phyloP scores from a whole-genome alignment of 2,329 filamentous ascomycete species.

The Thelonectria olida region DNA sequence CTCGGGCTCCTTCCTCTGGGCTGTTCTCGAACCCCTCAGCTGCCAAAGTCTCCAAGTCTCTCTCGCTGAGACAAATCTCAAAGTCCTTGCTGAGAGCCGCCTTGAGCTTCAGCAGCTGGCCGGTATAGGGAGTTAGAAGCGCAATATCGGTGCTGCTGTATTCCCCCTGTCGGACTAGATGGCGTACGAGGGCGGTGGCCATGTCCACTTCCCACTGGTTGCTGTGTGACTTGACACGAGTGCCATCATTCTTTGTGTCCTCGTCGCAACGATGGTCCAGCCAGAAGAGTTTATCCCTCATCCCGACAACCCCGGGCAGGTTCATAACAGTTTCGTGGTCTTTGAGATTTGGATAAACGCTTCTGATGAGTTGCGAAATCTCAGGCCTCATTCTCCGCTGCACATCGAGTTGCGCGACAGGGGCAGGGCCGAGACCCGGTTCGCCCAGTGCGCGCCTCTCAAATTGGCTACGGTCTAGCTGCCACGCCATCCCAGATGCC shows the following conservation, averaged over 20 bases:
- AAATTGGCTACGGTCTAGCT: too few relatives aligned
- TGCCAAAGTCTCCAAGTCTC: slow-evolving; percentile 64
- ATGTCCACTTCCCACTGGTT: slow-evolving; percentile 73
- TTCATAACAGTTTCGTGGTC: slow-evolving; percentile 54
- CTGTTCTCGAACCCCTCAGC: slow-evolving; percentile 44
- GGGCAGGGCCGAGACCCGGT: too few relatives aligned
- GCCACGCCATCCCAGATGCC: slow-evolving; percentile 17
- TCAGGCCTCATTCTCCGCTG: slow-evolving; percentile 74
- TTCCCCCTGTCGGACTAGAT: slow-evolving; percentile 71
- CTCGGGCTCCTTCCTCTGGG: slow-evolving; percentile 35
- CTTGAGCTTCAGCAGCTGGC: slow-evolving; percentile 64
- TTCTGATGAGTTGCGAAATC: slow-evolving; percentile 66
- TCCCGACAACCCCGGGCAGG: slow-evolving; percentile 61
- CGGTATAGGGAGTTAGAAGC: slow-evolving; percentile 73
- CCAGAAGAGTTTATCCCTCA: slow-evolving; percentile 67
- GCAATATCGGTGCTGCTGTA: slow-evolving; percentile 72
- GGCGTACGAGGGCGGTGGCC: slow-evolving; percentile 68
- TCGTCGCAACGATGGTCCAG: slow-evolving; percentile 65
- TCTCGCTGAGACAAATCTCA: slow-evolving; percentile 71
- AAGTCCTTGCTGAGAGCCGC: slow-evolving; percentile 55
- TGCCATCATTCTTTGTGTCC: slow-evolving; percentile 43
- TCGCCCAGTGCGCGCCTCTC: slow-evolving; percentile 55
- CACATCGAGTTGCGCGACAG: too few relatives aligned
- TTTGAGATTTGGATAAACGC: slow-evolving; percentile 64
- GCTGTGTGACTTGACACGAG: slow-evolving; percentile 55